Conservation (phyloP, 768 basidiomycete genomes). For the Suillus americanus region DNA sequence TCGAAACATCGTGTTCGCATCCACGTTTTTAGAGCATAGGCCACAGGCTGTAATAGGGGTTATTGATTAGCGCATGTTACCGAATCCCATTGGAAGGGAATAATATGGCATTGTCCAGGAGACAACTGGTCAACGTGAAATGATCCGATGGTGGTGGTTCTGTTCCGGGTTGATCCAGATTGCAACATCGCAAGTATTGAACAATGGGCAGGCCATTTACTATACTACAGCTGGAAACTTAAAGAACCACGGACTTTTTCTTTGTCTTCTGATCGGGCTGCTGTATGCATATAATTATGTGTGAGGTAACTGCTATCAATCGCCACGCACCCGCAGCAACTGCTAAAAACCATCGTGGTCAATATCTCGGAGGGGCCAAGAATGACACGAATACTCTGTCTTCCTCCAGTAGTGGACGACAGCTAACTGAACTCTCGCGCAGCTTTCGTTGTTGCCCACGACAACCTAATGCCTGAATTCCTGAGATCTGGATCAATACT, state of each 20-base stretch:
- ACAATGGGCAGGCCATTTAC: neutral
- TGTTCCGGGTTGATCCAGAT: neutral
- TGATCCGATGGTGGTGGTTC: neutral
- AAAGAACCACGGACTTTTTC: neutral
- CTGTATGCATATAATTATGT: neutral
- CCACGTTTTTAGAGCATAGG: neutral
- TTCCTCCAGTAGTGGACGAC: neutral
- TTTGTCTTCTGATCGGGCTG: neutral
- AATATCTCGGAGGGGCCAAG: neutral
- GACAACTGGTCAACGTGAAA: neutral
- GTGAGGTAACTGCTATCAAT: neutral
- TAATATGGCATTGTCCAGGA: neutral
- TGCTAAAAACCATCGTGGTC: neutral
- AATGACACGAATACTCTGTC: neutral
- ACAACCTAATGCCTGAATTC: neutral
- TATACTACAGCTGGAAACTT: neutral
- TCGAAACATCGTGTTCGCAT: neutral
- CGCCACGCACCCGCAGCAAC: neutral
- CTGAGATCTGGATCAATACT: neutral
- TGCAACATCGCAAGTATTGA: neutral
- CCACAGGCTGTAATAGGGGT: neutral
- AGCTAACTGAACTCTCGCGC: neutral
- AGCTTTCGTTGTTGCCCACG: neutral
- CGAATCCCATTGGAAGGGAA: neutral
- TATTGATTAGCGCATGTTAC: neutral